Evolutionary conservation across 805 yeast genomes (phyloP).

Genomic region (Ogataea nonfermentans): DNA sequence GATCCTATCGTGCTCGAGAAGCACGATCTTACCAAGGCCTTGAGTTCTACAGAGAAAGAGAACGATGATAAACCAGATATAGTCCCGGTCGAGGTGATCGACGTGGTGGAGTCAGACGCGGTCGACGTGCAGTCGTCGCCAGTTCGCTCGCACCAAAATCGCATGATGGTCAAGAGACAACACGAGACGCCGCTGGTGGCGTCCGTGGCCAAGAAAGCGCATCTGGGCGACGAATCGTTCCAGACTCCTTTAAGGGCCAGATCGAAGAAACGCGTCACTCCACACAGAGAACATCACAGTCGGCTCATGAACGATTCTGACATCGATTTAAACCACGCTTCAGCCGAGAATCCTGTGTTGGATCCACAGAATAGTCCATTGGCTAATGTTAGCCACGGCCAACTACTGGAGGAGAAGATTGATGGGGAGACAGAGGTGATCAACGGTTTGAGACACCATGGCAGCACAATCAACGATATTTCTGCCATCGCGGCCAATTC

Average conservation of each 20-base stretch:
- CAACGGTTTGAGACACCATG: constrained; percentile 16
- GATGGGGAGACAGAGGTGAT: constrained; percentile 30
- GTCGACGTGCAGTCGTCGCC: constrained; percentile 26
- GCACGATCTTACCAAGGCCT: constrained; percentile 24
- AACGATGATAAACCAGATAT: constrained; percentile 10
- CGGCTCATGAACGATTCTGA: constrained; percentile 24
- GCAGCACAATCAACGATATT: constrained; percentile 20
- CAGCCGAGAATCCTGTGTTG: constrained; percentile 17
- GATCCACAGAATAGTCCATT: constrained; percentile 30
- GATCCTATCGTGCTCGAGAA: constrained; percentile 23
- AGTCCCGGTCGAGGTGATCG: constrained; percentile 9
- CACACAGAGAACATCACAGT: constrained; percentile 26
- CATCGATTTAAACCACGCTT: constrained; percentile 16
- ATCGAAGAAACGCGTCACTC: constrained; percentile 15
- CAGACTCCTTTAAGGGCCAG: constrained; percentile 21
- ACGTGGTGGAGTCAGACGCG: constrained; percentile 12
- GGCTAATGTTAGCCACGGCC: constrained; percentile 32
- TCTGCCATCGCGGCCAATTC: constrained; percentile 24
- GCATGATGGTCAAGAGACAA: constrained; percentile 19
- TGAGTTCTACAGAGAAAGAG: constrained; percentile 23
- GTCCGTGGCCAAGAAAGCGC: constrained; percentile 9
- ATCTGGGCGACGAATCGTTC: constrained; percentile 18
- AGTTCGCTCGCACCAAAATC: constrained; percentile 22
- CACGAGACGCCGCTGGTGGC: constrained; percentile 8
- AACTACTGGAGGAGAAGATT: constrained; percentile 23